Conservation (phyloP, 352 stramenopile species). For the Phytophthora nicotianae region DNA sequence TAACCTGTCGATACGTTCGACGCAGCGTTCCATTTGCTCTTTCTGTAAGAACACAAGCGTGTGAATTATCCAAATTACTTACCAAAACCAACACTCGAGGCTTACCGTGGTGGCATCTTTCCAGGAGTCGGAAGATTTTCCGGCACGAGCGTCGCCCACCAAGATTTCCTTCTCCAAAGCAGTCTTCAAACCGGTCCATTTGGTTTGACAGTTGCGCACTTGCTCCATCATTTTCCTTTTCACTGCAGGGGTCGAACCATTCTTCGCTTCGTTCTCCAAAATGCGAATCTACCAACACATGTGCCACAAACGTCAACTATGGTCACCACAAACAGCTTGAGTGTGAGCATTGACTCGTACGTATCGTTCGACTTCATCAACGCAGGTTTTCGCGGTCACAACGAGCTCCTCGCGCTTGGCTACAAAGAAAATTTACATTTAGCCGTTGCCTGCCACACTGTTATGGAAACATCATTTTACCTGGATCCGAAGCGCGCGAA, state of each 20-base stretch:
- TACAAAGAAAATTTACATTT: neutral
- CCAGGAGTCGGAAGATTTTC: conserved; percentile 23
- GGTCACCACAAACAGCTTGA: neutral
- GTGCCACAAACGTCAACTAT: conserved; percentile 13
- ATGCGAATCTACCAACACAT: conserved; percentile 51
- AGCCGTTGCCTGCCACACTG: neutral
- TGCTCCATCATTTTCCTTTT: conserved; percentile 61
- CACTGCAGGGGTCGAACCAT: conserved; percentile 19
- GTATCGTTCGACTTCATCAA: conserved; percentile 82
- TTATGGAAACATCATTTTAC: conserved; percentile 18
- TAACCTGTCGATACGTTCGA: conserved; percentile 52
- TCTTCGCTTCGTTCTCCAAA: conserved; percentile 64
- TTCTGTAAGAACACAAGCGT: conserved; percentile 24
- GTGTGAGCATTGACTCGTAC: conserved; percentile 23
- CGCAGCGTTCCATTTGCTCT: conserved; percentile 51
- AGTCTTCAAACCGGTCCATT: conserved; percentile 53
- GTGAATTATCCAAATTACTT: too few species aligned
- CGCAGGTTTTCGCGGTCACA: conserved; percentile 45
- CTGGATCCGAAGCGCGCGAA: conserved; percentile 29
- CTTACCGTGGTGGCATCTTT: conserved; percentile 33
- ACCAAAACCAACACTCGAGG: neutral
- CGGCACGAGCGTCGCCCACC: conserved; percentile 44
- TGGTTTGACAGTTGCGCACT: conserved; percentile 49
- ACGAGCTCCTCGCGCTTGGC: conserved; percentile 52
- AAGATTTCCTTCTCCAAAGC: conserved; percentile 67